Conservation (phyloP, 768 basidiomycete genomes). For the Mycena metata region DNA sequence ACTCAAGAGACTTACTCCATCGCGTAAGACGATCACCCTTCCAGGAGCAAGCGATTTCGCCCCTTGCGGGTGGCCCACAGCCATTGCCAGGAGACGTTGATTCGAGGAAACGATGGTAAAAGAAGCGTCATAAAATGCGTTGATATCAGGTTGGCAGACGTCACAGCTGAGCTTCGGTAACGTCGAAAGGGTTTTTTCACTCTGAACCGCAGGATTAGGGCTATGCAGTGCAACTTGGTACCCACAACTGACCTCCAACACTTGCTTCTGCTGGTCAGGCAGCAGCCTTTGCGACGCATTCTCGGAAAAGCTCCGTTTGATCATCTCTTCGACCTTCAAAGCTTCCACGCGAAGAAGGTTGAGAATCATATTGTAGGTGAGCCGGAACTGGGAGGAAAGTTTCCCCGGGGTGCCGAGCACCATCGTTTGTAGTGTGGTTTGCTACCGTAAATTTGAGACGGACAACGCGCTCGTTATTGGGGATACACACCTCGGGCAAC, state of each 20-base stretch:
- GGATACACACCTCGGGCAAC: conserved; percentile 79
- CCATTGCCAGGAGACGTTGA: conserved; percentile 71
- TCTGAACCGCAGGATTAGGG: conserved; percentile 56
- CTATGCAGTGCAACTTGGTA: neutral
- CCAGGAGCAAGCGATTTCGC: conserved; percentile 78
- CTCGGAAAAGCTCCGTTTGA: conserved; percentile 98
- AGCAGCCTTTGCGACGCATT: conserved; percentile 93
- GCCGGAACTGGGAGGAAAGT: conserved; percentile 93
- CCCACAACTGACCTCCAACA: conserved; percentile 74
- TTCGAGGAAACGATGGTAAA: conserved; percentile 73
- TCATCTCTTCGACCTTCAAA: conserved; percentile 98
- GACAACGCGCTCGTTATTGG: neutral
- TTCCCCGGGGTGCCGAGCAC: conserved; percentile 95
- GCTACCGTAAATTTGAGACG: conserved; percentile 57
- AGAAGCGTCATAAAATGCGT: conserved; percentile 80
- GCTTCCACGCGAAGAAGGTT: conserved; percentile 97
- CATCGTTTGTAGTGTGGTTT: conserved; percentile 84
- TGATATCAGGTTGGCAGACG: conserved; percentile 79
- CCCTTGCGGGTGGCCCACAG: conserved; percentile 71
- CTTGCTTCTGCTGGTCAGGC: conserved; percentile 93
- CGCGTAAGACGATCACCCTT: conserved; percentile 85
- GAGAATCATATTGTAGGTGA: conserved; percentile 99
- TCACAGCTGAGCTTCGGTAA: conserved; percentile 78
- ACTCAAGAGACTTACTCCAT: conserved; percentile 68
- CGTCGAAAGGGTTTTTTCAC: conserved; percentile 74